These are phyloP conservation scores for Nakataea oryzae DNA, from an alignment of 2,329 filamentous ascomycete genomes.

Conservation along the genomic window DNA sequence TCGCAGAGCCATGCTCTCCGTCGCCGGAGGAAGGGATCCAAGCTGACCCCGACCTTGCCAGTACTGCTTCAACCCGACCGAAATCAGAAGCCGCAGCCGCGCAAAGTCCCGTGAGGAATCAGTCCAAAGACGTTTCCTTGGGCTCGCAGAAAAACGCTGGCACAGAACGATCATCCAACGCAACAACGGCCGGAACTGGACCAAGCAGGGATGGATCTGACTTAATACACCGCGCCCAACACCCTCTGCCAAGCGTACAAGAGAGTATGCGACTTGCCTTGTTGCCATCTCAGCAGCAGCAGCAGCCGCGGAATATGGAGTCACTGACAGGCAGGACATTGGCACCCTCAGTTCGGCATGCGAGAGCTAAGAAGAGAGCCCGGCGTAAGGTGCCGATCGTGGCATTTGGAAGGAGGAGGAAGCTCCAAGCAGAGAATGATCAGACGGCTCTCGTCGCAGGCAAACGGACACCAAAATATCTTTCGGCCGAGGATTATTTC, in stretches of 20 bases:
- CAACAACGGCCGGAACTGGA: no score
- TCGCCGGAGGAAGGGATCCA: not conserved
- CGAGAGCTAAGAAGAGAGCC: slow-evolving; percentile 5
- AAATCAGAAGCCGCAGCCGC: not conserved
- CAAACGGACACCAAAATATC: slow-evolving; percentile 37
- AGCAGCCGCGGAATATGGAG: slow-evolving; percentile 3
- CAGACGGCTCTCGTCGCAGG: slow-evolving; percentile 1
- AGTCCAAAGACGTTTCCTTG: not conserved
- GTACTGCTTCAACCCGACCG: not conserved
- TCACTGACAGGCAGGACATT: not conserved
- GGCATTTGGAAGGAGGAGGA: slow-evolving; percentile 31
- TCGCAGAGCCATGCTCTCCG: not conserved
- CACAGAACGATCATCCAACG: not conserved
- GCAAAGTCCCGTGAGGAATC: not conserved
- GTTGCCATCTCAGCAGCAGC: slow-evolving; percentile 2
- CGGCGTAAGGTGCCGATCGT: slow-evolving; percentile 8
- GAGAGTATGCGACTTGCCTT: not conserved
- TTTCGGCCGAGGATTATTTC: slow-evolving; percentile 52
- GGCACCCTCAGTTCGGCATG: not conserved
- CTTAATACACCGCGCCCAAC: not conserved
- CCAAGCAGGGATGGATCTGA: not conserved
- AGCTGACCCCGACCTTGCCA: not conserved
- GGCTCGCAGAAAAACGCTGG: no score
- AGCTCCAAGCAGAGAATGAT: slow-evolving; percentile 17
- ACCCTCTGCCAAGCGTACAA: not conserved